These are phyloP conservation scores for Thelephora ganbajun DNA, from an alignment of 768 basidiomycete genomes.

Conservation along the genomic window DNA sequence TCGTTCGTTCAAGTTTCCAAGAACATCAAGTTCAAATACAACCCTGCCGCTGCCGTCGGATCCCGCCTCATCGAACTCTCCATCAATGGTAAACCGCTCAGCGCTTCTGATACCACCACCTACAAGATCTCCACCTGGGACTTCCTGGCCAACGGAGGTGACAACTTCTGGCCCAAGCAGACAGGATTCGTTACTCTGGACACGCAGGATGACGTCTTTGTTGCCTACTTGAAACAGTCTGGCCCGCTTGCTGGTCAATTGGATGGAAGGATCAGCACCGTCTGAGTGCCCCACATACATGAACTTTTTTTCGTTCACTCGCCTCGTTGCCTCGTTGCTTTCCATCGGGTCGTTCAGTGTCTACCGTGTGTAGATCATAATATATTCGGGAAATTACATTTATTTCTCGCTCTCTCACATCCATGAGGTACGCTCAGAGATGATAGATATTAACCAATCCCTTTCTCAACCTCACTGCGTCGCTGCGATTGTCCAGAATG, in stretches of 20 bases:
- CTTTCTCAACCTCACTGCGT: no score
- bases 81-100: not conserved
- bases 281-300: no score
- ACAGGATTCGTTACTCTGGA: not conserved
- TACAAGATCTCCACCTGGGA: constrained; percentile 1
- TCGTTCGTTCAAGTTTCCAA: constrained; percentile 29
- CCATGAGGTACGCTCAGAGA: no score
- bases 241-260: not conserved
- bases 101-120: not conserved
- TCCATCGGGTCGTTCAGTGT: no score
- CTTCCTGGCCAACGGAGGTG: not conserved
- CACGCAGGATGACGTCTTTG: not conserved
- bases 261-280: not conserved
- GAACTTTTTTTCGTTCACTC: no score
- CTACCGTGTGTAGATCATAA: no score
- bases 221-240: not conserved
- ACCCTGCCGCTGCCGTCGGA: constrained; percentile 14
- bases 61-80: constrained; percentile 9
- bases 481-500: no score
- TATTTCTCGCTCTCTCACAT: no score
- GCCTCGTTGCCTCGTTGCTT: no score
- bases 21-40: constrained; percentile 21
- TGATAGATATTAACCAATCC: no score
- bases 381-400: no score
- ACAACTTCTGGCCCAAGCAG: not conserved